phyloP scores from a whole-genome alignment of 257 asterid genomes.

The Paraleonurus japonicus region DNA sequence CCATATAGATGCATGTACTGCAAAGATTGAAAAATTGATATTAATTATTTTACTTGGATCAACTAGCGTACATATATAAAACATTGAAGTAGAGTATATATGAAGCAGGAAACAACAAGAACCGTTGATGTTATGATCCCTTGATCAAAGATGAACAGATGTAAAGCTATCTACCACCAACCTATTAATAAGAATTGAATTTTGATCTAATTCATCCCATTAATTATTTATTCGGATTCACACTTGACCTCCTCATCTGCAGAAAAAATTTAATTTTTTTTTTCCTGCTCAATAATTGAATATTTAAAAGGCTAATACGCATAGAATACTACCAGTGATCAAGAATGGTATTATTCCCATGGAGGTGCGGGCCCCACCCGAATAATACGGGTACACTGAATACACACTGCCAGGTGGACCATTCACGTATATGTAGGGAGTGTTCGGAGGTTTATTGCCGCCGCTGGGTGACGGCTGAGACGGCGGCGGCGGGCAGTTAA shows the following conservation, averaged over 20 bases:
- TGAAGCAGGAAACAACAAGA: neutral
- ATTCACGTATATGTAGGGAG: slow-evolving; percentile 60
- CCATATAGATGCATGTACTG: neutral
- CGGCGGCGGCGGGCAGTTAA: slow-evolving; percentile 58
- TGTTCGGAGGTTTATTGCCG: slow-evolving; percentile 32
- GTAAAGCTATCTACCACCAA: slow-evolving; percentile 25
- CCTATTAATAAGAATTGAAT: slow-evolving; percentile 24
- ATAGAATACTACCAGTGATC: slow-evolving; percentile 14
- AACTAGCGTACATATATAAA: neutral
- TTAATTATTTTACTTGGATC: slow-evolving; percentile 12
- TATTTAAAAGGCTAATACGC: slow-evolving; percentile 23
- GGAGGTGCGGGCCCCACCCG: slow-evolving; percentile 24
- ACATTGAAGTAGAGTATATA: neutral
- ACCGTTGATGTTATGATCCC: slow-evolving; percentile 22
- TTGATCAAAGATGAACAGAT: slow-evolving; percentile 20
- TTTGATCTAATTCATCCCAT: slow-evolving; percentile 1
- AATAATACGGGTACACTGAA: slow-evolving; percentile 41
- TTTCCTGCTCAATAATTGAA: slow-evolving; percentile 2
- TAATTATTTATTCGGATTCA: neutral
- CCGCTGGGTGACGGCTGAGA: slow-evolving; percentile 48
- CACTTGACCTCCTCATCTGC: neutral
- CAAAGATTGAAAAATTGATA: neutral
- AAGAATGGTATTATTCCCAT: slow-evolving; percentile 31
- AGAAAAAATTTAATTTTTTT: neutral
- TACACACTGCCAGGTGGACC: slow-evolving; percentile 76